Evolutionary conservation across 2,329 filamentous ascomycete species (phyloP).

Genomic region (Trichoderma polysporum): DNA sequence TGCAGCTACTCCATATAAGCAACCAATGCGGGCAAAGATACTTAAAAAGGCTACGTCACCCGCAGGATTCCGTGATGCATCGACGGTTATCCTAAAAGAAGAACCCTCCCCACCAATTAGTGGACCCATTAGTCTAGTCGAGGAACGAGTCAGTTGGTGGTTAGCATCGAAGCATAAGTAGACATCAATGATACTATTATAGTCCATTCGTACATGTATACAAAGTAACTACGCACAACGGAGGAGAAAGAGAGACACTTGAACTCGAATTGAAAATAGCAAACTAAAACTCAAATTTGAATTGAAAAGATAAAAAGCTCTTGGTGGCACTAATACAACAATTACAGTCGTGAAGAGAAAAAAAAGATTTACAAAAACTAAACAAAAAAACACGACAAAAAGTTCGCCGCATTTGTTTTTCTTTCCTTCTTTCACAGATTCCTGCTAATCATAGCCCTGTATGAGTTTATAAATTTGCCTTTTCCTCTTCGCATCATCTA

Average conservation of each 20-base stretch:
- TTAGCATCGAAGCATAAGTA: not conserved
- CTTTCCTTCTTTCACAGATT: constrained; percentile 13
- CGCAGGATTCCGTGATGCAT: not conserved
- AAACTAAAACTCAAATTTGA: not conserved
- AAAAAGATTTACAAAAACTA: constrained; percentile 12
- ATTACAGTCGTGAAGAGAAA: constrained; percentile 5
- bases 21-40: not conserved
- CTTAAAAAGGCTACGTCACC: not conserved
- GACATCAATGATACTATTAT: not conserved
- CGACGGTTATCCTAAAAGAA: not conserved
- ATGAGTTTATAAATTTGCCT: constrained; percentile 13
- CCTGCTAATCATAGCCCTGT: constrained; percentile 17
- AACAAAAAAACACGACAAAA: not conserved
- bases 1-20: no score
- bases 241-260: not conserved
- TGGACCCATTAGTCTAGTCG: not conserved
- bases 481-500: constrained; percentile 1
- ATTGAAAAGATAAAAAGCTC: not conserved
- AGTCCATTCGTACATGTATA: no score
- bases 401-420: constrained; percentile 6
- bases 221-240: not conserved
- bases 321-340: constrained; percentile 11
- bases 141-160: not conserved
- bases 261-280: not conserved
- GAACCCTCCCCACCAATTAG: not conserved